Percentiles rank a stretch among this genome's conserved stretches.
Conservation (phyloP, 2,329 filamentous ascomycete genomes). For the Pyrenophora tritici-repentis region DNA sequence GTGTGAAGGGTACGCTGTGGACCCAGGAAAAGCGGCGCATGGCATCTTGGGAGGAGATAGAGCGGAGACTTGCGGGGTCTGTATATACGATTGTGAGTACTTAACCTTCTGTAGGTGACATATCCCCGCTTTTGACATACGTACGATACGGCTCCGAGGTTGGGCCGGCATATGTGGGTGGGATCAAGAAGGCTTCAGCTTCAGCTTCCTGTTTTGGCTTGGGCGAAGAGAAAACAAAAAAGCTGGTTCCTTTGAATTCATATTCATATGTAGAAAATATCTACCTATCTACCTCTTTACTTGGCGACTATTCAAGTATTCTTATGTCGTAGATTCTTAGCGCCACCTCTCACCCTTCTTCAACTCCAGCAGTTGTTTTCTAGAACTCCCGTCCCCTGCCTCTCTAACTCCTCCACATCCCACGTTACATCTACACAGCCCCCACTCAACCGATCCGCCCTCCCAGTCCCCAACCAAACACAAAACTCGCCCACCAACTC, state of each 20-base stretch:
- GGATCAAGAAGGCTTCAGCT: too few species aligned
- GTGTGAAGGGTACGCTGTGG: conserved; percentile 30
- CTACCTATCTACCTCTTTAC: too few species aligned
- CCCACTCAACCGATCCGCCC: conserved; percentile 1
- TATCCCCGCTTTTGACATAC: too few species aligned
- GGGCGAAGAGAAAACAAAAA: too few species aligned
- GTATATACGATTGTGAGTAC: conserved; percentile 11
- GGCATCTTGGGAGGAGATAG: conserved; percentile 25
- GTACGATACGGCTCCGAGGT: background rate
- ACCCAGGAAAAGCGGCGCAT: conserved; percentile 27
- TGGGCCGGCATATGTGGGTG: background rate
- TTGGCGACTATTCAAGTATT: too few species aligned
- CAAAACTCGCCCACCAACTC: background rate
- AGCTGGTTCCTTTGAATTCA: too few species aligned
- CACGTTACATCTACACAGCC: background rate
- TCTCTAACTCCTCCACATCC: background rate
- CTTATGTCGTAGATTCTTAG: too few species aligned
- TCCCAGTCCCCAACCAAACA: background rate
- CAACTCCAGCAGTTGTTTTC: background rate
- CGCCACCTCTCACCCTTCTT: too few species aligned
- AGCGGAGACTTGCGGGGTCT: conserved; percentile 16
- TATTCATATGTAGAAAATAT: too few species aligned
- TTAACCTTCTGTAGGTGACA: background rate
- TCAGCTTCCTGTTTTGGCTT: too few species aligned
- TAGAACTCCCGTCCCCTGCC: background rate